A percentile compares a stretch with the other conserved stretches of the same genome.
Conservation (phyloP, 768 basidiomycete genomes). For the Dioszegia crocea region DNA sequence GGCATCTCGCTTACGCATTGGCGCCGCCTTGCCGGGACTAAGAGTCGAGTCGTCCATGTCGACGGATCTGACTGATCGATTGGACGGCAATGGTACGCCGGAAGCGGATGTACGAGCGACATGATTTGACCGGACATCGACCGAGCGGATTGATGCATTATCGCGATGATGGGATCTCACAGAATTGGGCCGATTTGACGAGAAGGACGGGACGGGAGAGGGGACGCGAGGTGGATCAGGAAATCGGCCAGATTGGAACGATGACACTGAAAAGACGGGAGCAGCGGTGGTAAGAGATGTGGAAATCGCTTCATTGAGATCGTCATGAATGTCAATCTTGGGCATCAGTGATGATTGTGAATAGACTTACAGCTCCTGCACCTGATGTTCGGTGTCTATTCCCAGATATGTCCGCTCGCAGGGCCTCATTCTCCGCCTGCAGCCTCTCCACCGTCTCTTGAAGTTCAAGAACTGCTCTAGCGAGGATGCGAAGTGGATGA, state of each 20-base stretch:
- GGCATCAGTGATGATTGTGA: not conserved
- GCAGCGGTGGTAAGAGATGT: constrained; percentile 28
- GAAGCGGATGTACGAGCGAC: no score
- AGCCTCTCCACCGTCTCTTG: constrained; percentile 23
- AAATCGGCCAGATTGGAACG: constrained; percentile 11
- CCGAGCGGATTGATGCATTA: not conserved
- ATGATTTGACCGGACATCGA: not conserved
- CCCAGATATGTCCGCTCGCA: constrained; percentile 12
- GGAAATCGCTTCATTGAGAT: constrained; percentile 43
- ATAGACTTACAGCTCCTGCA: constrained; percentile 16
- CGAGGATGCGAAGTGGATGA: constrained; percentile 34
- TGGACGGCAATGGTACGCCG: not conserved
- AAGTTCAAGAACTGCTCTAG: constrained; percentile 29
- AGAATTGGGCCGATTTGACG: not conserved
- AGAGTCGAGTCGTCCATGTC: not conserved
- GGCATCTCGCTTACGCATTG: not conserved
- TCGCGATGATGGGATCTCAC: not conserved
- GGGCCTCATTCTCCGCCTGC: constrained; percentile 28
- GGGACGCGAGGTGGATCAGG: constrained; percentile 5
- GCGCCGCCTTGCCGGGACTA: not conserved
- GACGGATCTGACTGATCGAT: constrained; percentile 3
- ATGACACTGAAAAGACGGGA: not conserved
- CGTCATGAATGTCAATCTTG: constrained; percentile 37
- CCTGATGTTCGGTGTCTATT: not conserved
- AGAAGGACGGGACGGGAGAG: constrained; percentile 19